Evolutionary conservation across 768 basidiomycete species (phyloP).

Genomic region (Tylopilus plumbeoviolaceoides): DNA sequence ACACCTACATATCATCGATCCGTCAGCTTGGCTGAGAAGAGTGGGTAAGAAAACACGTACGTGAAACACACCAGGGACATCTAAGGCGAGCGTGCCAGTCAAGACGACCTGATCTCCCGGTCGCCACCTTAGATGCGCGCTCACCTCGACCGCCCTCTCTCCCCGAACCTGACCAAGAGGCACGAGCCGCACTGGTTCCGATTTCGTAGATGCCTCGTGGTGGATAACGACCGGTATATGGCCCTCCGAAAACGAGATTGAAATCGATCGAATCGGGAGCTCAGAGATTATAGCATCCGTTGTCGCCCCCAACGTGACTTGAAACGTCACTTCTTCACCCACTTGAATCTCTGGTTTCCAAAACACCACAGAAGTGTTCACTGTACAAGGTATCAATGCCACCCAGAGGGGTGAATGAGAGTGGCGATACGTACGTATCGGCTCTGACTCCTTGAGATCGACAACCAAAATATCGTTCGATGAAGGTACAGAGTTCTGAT

Average conservation of each 20-base stretch:
- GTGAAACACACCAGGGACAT: slow-evolving; percentile 46
- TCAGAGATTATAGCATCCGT: slow-evolving; percentile 37
- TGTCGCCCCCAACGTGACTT: slow-evolving; percentile 61
- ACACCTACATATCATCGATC: slow-evolving; percentile 16
- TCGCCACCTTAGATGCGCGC: slow-evolving; percentile 55
- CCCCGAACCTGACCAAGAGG: slow-evolving; percentile 47
- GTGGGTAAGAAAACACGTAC: slow-evolving; percentile 36
- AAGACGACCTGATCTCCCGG: slow-evolving; percentile 53
- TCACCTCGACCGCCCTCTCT: slow-evolving; percentile 20
- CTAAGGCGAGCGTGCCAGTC: slow-evolving; percentile 53
- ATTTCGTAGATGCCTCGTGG: slow-evolving; percentile 32
- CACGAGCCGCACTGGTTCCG: slow-evolving; percentile 26
- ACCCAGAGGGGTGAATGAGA: not conserved
- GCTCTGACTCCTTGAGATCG: slow-evolving; percentile 62
- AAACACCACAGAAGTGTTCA: slow-evolving; percentile 64
- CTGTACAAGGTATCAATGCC: slow-evolving; percentile 37
- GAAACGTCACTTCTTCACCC: slow-evolving; percentile 64
- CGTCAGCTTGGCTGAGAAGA: not conserved
- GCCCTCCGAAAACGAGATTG: slow-evolving; percentile 54
- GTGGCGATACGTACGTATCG: slow-evolving; percentile 49
- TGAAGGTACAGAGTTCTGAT: slow-evolving; percentile 67
- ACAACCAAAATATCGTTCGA: slow-evolving; percentile 54
- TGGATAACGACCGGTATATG: slow-evolving; percentile 45
- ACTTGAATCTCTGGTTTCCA: slow-evolving; percentile 64
- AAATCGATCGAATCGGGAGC: slow-evolving; percentile 59